Evolutionary conservation across 164 flowering plant species (phyloP), one percentile per base, ranked within the genome.

Genomic region (Akebia trifoliata): DNA sequence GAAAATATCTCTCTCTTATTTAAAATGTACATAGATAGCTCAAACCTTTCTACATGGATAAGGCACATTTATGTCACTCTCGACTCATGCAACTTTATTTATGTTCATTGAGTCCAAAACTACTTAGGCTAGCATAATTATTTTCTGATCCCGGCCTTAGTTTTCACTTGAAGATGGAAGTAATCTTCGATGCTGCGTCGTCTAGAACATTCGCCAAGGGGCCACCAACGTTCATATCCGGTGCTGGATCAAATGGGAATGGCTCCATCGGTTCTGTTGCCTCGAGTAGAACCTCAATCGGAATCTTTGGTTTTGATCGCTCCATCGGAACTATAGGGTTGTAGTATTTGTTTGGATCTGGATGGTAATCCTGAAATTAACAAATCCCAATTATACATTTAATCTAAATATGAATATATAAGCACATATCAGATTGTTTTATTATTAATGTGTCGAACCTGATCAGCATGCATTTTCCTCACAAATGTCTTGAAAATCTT

Each of bases 401-500:
- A 24, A 46, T 31, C 37, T 37, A 29, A 52, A 30, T 40, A 43
- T 2, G 43, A n/a, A n/a, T n/a, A n/a, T n/a, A n/a, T n/a, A n/a
- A n/a, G n/a, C n/a, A 50, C 25, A 56, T 42, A 21, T 24, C 39
- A 3, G 49, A 21, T 18, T 28, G 14, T 24, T 42, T 62, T 38
- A 4, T 6, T 6, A 15, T 40, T 22, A 8, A 30, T 36, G 30
- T 35, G 47, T 17, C 59, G 61, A 63, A 90, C 94, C 81, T 66
- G 85, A 66, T 84, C 82, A 21, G 86, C 96, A 74, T 84, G 98
- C 88, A 86, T 83, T 72, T 79, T 83, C 81, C 58, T 79, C 49
- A 88, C 88, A 62, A 84, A 84, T 9, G 46, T 67, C 73, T 75
- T 76, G 69, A 91, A 91, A 56, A 76, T 60, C 24, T 28, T 69